These are phyloP conservation scores for Ascochyta clinopodiicola DNA, from an alignment of 2,329 filamentous ascomycete genomes.

Conservation along the genomic window DNA sequence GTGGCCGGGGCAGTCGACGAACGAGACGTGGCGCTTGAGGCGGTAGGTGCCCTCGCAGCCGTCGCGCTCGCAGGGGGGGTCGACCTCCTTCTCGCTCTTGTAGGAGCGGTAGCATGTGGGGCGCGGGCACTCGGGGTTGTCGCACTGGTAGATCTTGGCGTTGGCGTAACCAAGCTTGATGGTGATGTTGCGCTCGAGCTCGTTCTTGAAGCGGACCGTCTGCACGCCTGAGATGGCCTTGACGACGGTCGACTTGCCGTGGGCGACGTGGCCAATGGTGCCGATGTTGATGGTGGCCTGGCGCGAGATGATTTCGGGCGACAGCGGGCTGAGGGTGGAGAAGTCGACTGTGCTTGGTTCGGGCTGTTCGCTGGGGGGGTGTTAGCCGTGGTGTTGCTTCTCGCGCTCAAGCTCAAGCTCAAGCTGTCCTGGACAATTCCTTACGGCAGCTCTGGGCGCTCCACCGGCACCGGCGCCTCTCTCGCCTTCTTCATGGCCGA, in stretches of 20 bases:
- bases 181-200: conserved; percentile 98
- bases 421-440: neutral
- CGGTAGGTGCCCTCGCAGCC: conserved; percentile 88
- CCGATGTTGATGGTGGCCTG: conserved; percentile 99
- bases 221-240: conserved; percentile 99
- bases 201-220: conserved; percentile 99
- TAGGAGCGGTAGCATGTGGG: conserved; percentile 96
- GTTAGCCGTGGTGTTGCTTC: conserved; percentile 24
- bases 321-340: conserved; percentile 78
- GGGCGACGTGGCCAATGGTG: conserved; percentile 97
- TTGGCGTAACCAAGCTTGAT: conserved; percentile 99
- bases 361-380: conserved; percentile 71
- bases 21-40: conserved; percentile 72
- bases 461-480: conserved; percentile 61
- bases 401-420: no score
- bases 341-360: conserved; percentile 90
- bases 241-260: conserved; percentile 98
- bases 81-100: conserved; percentile 98
- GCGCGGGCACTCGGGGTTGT: conserved; percentile 87
- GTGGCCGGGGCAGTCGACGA: conserved; percentile 98
- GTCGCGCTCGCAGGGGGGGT: conserved; percentile 92
- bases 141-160: conserved; percentile 99
- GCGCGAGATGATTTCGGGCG: conserved; percentile 94
- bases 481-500: conserved; percentile 84
- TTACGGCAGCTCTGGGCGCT: conserved; percentile 70